Evolutionary conservation across 768 basidiomycete genomes (phyloP).

Genomic region (Lactarius tabidus): DNA sequence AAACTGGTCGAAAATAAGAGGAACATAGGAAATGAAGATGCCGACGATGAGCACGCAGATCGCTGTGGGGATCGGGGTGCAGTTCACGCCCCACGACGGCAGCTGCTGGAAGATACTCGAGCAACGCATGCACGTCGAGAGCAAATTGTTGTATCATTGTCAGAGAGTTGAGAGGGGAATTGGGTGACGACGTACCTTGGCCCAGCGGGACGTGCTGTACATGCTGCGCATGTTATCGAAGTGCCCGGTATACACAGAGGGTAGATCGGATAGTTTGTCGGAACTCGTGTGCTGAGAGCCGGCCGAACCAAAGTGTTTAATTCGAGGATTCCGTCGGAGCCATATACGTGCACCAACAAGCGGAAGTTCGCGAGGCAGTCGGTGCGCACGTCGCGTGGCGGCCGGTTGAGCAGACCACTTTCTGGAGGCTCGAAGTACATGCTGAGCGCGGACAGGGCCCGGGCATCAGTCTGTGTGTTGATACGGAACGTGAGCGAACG

Average conservation of each 20-base stretch:
- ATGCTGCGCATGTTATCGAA: too few species aligned
- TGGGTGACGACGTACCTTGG: constrained; percentile 42
- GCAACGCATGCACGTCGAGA: constrained; percentile 51
- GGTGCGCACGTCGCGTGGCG: constrained; percentile 51
- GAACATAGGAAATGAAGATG: constrained; percentile 41
- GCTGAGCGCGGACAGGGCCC: constrained; percentile 47
- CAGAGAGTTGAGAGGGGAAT: constrained; percentile 9
- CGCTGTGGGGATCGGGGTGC: constrained; percentile 42
- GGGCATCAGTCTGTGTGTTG: constrained; percentile 45
- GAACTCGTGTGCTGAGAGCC: too few species aligned
- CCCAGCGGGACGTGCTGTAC: constrained; percentile 43
- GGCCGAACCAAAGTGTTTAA: too few species aligned
- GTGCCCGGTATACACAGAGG: too few species aligned
- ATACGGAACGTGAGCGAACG: neutral
- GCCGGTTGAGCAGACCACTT: constrained; percentile 49
- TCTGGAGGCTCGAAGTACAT: constrained; percentile 61
- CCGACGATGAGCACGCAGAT: constrained; percentile 41
- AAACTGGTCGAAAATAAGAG: too few species aligned
- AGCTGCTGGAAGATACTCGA: constrained; percentile 54
- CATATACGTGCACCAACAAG: constrained; percentile 54
- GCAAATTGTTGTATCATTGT: constrained; percentile 38
- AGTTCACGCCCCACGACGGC: constrained; percentile 43
- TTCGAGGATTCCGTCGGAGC: constrained; percentile 50
- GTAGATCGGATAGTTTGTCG: too few species aligned
- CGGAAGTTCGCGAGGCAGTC: constrained; percentile 53